Percentiles rank a stretch among this genome's conserved stretches.
Evolutionary conservation across 345 rosid species (phyloP).

Genomic region (Euphorbia tirucalli): DNA sequence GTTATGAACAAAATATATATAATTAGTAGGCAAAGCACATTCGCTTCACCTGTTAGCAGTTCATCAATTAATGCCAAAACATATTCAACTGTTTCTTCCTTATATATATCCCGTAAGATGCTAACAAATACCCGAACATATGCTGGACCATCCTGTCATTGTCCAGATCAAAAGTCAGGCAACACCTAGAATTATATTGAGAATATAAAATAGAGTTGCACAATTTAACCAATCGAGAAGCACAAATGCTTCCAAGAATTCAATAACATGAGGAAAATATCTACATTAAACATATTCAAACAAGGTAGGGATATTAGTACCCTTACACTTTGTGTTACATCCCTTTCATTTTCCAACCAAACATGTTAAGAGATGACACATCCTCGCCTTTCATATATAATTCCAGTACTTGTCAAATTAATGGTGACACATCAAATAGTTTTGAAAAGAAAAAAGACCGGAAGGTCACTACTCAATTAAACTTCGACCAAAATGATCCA

Average conservation of each 20-base stretch:
- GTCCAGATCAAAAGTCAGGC: slow-evolving; percentile 13
- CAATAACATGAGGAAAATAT: not conserved
- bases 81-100: slow-evolving; percentile 98
- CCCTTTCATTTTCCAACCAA: not conserved
- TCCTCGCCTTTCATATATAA: not conserved
- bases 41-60: slow-evolving; percentile 68
- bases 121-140: slow-evolving; percentile 79
- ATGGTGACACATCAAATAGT: not conserved
- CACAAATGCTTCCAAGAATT: not conserved
- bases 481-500: not conserved
- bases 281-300: not conserved
- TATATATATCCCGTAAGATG: slow-evolving; percentile 80
- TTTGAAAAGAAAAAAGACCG: not conserved
- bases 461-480: not conserved
- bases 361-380: not conserved
- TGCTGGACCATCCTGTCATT: slow-evolving; percentile 89
- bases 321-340: not conserved
- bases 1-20: not conserved
- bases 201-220: not conserved
- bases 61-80: slow-evolving; percentile 90
- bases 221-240: not conserved
- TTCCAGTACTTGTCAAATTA: not conserved
- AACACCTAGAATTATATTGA: not conserved
- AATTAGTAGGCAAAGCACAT: slow-evolving; percentile 1
- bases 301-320: not conserved